These are phyloP conservation scores for Skeletonema potamos DNA, from an alignment of 108 stramenopile species.

Conservation along the genomic window DNA sequence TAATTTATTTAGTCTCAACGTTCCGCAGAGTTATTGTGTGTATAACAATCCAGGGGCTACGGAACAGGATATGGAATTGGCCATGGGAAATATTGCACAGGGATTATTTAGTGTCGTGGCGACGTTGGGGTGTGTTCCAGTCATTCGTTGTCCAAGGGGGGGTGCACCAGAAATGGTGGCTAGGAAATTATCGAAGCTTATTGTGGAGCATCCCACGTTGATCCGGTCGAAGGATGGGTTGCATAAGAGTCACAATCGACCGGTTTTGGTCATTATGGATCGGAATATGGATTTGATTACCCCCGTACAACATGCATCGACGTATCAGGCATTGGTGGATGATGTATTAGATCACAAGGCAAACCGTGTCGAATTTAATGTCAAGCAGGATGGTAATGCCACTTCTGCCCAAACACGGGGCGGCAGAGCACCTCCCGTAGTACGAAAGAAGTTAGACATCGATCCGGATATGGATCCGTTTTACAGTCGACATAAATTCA, in stretches of 20 bases:
- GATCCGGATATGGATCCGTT: slow-evolving; percentile 91
- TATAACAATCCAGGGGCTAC: slow-evolving; percentile 89
- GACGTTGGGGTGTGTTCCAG: slow-evolving; percentile 83
- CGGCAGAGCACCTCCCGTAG: slow-evolving; percentile 43
- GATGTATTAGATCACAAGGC: slow-evolving; percentile 89
- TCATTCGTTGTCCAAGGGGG: slow-evolving; percentile 92
- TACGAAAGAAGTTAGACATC: slow-evolving; percentile 89
- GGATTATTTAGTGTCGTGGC: slow-evolving; percentile 93
- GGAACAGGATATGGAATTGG: slow-evolving; percentile 79
- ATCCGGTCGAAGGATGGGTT: slow-evolving; percentile 27
- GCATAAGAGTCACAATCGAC: slow-evolving; percentile 54
- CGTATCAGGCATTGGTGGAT: slow-evolving; percentile 96
- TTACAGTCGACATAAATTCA: slow-evolving; percentile 87
- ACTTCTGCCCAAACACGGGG: slow-evolving; percentile 38
- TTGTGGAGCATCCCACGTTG: slow-evolving; percentile 84
- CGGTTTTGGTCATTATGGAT: slow-evolving; percentile 94
- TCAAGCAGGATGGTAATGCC: slow-evolving; percentile 31
- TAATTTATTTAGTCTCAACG: slow-evolving; percentile 83
- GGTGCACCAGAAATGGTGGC: slow-evolving; percentile 97
- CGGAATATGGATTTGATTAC: slow-evolving; percentile 94
- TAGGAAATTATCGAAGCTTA: slow-evolving; percentile 81
- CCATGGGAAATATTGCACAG: slow-evolving; percentile 84
- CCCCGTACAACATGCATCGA: slow-evolving; percentile 89
- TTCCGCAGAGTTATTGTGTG: slow-evolving; percentile 75
- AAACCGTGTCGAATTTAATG: slow-evolving; percentile 90